Evolutionary conservation across 345 rosid species (phyloP), one percentile per base, ranked within the genome.

Genomic region (Brassica carinata): DNA sequence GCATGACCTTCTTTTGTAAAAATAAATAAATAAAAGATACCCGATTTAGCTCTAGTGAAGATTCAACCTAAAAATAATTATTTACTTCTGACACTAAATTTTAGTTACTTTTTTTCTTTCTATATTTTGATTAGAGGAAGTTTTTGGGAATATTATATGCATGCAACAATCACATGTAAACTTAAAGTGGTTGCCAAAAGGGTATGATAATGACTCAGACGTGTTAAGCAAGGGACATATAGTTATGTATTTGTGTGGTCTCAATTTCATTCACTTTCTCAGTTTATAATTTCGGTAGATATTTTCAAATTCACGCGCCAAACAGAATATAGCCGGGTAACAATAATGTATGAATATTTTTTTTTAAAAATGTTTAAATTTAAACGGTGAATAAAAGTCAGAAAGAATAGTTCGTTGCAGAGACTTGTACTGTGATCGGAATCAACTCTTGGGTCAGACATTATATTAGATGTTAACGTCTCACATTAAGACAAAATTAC

Each of bases 181-280:
- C 62, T 63, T 63, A 10, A 19, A 67, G 67, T 73, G 40, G 71
- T 69, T 63, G 71, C 29, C 67, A 64, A 80, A 80, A 80, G 79
- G 36, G 67, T 61, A 70, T 45, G 72, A 75, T 36, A 75, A 64
- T 64, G 83, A 75, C 79, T 64, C 53, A 10, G 51, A 70, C 76
- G 83, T 70, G 76, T 80, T 65, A 45, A 14, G 51, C 79, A 75
- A 71, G 72, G 29, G 76, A 69, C 79, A 34, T 15, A 10, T 19
- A 0, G 26, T 62, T 33, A 34, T 72, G 23, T 58, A 13, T 68
- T 0, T 73, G 64, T 79, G 82, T 79, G 82, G 73, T 79, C 51
- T 73, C 43, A 65, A 26, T 48, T 64, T 64, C n/a, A 57, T 67
- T 62, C 26, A 7, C 17, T 43, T 79, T 40, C 57, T 11, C 29